Conservation (phyloP, 208 protist genomes). For the Sergeia podlipaevii region DNA sequence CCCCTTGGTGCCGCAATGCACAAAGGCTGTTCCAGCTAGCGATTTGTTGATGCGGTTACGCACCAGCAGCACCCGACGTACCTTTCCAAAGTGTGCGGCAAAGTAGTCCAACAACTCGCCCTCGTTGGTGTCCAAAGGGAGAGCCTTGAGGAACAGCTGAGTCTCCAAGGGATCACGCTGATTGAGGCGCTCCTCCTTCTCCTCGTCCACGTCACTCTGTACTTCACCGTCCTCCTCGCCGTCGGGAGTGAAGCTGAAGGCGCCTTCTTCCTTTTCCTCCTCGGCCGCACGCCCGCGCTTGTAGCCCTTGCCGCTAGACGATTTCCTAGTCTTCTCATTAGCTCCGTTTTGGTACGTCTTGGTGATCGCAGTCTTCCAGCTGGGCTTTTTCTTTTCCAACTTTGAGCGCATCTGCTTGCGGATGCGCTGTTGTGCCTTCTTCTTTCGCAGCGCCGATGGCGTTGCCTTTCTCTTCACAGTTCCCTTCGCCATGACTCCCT, state of each 20-base stretch:
- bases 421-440: conserved; percentile 85
- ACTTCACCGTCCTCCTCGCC: conserved; percentile 68
- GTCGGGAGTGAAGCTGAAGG: conserved; percentile 23
- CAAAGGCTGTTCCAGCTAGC: conserved; percentile 79
- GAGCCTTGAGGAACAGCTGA: conserved; percentile 83
- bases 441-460: conserved; percentile 78
- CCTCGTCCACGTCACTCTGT: conserved; percentile 89
- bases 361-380: conserved; percentile 67
- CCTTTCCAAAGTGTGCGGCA: conserved; percentile 54
- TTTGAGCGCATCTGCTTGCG: conserved; percentile 84
- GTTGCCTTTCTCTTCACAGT: conserved; percentile 76
- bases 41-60: conserved; percentile 62
- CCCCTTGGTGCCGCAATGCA: conserved; percentile 73
- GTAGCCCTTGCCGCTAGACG: conserved; percentile 19
- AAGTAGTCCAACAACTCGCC: conserved; percentile 78
- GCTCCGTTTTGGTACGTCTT: conserved; percentile 46
- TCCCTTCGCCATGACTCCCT: conserved; percentile 85
- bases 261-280: conserved; percentile 29
- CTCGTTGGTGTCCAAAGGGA: conserved; percentile 85
- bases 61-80: conserved; percentile 85
- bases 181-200: conserved; percentile 85
- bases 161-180: conserved; percentile 79
- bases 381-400: conserved; percentile 69
- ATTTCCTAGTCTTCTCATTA: conserved; percentile 20
- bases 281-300: conserved; percentile 35